These are phyloP conservation scores for Phytophthora lateralis DNA, from an alignment of 352 stramenopile genomes.

Conservation along the genomic window DNA sequence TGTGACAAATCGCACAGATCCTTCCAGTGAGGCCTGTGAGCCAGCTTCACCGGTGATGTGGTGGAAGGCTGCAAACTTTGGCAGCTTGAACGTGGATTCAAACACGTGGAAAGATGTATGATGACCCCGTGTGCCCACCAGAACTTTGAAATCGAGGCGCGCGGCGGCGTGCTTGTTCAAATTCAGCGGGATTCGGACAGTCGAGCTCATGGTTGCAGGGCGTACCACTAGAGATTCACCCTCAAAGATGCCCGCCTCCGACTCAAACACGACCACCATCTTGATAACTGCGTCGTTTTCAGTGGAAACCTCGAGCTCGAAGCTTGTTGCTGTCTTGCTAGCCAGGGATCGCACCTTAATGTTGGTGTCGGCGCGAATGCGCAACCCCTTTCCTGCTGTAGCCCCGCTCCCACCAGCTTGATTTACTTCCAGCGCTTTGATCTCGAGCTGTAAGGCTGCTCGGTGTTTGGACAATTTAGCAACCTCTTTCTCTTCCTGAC, in stretches of 20 bases:
- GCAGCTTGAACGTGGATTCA: constrained; percentile 74
- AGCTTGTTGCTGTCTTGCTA: constrained; percentile 53
- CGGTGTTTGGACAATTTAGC: constrained; percentile 86
- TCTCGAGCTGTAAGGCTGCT: constrained; percentile 69
- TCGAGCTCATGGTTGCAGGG: constrained; percentile 47
- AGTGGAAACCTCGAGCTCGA: constrained; percentile 86
- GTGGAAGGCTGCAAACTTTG: constrained; percentile 89
- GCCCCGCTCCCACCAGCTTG: constrained; percentile 22
- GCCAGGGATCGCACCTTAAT: constrained; percentile 63
- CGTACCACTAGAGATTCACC: constrained; percentile 79
- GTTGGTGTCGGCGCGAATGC: constrained; percentile 61
- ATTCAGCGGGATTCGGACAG: constrained; percentile 58
- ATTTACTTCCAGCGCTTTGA: constrained; percentile 74
- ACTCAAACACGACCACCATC: constrained; percentile 87
- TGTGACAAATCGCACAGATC: constrained; percentile 72
- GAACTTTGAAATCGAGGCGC: constrained; percentile 70
- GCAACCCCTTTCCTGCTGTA: constrained; percentile 43
- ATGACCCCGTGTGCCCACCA: constrained; percentile 84
- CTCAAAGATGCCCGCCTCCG: constrained; percentile 89
- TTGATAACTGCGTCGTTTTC: constrained; percentile 89
- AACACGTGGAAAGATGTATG: constrained; percentile 88
- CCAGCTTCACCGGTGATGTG: constrained; percentile 44
- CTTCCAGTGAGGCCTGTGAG: constrained; percentile 41
- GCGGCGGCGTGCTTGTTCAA: constrained; percentile 72
- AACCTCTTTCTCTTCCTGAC: constrained; percentile 76